phyloP scores from a whole-genome alignment of 225 moss, liverwort and hornwort genomes.

The Straminergon stramineum region DNA sequence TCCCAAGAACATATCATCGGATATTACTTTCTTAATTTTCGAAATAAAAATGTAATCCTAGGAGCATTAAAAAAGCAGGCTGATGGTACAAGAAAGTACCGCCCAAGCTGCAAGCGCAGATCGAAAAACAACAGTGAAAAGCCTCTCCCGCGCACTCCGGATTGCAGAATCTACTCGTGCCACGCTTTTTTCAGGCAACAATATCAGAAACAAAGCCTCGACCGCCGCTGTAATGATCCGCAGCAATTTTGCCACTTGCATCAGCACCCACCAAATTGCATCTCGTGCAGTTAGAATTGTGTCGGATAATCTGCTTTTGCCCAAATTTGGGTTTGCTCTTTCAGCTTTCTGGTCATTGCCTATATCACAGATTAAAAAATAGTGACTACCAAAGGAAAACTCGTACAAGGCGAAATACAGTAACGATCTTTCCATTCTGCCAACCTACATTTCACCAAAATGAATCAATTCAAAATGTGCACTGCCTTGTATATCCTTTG shows the following conservation, averaged over 20 bases:
- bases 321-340: neutral
- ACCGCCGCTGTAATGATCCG: conserved; percentile 23
- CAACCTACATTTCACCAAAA: neutral
- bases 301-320: neutral
- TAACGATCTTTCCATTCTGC: neutral
- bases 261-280: conserved; percentile 37
- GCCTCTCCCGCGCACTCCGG: conserved; percentile 13
- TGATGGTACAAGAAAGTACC: conserved; percentile 31
- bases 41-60: neutral
- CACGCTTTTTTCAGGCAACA: conserved; percentile 22
- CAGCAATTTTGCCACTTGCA: conserved; percentile 35
- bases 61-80: neutral
- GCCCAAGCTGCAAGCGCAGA: conserved; percentile 61
- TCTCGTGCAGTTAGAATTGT: conserved; percentile 21
- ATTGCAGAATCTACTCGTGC: conserved; percentile 15
- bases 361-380: neutral
- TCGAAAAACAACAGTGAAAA: conserved; percentile 38
- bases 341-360: neutral
- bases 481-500: neutral
- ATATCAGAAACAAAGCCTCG: conserved; percentile 19
- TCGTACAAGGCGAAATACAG: neutral
- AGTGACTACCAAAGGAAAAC: neutral
- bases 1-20: neutral
- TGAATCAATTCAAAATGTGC: neutral
- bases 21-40: neutral